Percentiles rank a stretch among this genome's conserved stretches.
phyloP scores from a whole-genome alignment of 2,329 filamentous ascomycete genomes.

The Alternaria alternata region DNA sequence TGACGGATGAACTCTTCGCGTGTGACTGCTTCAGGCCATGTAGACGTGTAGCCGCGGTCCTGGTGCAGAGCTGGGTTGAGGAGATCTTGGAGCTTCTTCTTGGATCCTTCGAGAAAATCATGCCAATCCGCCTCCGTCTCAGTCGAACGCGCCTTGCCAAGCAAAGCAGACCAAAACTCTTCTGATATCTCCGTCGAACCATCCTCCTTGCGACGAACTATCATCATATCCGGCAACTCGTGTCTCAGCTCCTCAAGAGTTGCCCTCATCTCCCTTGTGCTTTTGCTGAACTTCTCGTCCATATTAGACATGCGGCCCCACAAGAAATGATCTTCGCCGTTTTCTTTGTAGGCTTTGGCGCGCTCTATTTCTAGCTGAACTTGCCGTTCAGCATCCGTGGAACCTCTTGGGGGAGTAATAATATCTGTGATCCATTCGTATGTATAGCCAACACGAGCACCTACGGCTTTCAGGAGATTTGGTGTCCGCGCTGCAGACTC shows the following conservation, averaged over 20 bases:
- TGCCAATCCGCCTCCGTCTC: conserved; percentile 53
- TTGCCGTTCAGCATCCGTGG: neutral
- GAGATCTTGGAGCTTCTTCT: conserved; percentile 38
- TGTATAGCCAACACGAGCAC: conserved; percentile 24
- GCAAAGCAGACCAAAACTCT: conserved; percentile 72
- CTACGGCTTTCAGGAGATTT: conserved; percentile 22
- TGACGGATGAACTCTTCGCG: conserved; percentile 60
- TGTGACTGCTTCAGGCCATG: conserved; percentile 46
- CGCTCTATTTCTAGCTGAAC: neutral
- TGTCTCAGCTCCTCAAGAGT: conserved; percentile 29
- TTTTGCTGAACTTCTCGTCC: neutral
- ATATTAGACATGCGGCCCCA: conserved; percentile 31
- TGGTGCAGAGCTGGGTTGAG: conserved; percentile 16
- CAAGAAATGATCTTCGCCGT: conserved; percentile 22
- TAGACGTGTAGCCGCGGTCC: conserved; percentile 10
- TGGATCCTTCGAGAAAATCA: neutral
- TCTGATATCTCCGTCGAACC: conserved; percentile 65
- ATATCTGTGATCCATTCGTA: conserved; percentile 22
- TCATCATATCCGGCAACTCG: conserved; percentile 64
- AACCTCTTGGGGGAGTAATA: conserved; percentile 28
- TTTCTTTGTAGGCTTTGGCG: conserved; percentile 8
- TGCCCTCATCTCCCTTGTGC: conserved; percentile 18
- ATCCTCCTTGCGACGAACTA: conserved; percentile 61
- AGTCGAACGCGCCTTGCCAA: conserved; percentile 62
- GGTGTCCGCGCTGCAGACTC: conserved; percentile 15